Evolutionary conservation across 495 filamentous ascomycete species (phyloP).

Genomic region (Tuber aestivum): DNA sequence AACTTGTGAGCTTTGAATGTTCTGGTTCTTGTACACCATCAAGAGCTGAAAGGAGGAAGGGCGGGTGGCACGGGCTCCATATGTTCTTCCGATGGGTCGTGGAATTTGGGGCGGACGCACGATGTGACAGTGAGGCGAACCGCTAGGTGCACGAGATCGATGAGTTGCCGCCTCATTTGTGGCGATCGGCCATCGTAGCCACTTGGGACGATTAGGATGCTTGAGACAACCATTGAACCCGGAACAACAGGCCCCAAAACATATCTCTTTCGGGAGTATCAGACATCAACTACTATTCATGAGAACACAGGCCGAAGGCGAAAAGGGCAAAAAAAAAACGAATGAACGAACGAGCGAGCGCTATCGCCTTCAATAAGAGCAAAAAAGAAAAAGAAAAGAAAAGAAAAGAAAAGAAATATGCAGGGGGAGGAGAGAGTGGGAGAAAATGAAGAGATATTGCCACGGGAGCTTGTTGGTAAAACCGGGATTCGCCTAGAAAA

Average conservation of each 20-base stretch:
- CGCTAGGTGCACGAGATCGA: conserved; percentile 19
- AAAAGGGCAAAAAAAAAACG: conserved; percentile 8
- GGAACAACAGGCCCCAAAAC: conserved; percentile 20
- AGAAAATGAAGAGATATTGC: background rate
- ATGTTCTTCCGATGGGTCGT: conserved; percentile 8
- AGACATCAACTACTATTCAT: background rate
- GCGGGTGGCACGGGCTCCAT: conserved; percentile 21
- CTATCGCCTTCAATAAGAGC: background rate
- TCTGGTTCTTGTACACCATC: background rate
- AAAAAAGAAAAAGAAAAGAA: conserved; percentile 7
- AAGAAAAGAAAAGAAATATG: background rate
- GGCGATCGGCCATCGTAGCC: conserved; percentile 31
- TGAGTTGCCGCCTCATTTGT: conserved; percentile 28
- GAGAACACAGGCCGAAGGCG: background rate
- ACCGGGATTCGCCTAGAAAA: conserved; percentile 22
- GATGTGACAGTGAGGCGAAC: conserved; percentile 13
- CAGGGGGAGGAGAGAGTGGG: background rate
- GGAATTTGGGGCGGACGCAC: conserved; percentile 20
- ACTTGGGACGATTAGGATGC: conserved; percentile 11
- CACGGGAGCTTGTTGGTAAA: conserved; percentile 9
- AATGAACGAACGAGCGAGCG: background rate
- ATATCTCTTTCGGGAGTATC: background rate
- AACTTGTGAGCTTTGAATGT: background rate
- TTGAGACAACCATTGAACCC: conserved; percentile 26
- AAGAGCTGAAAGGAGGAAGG: background rate